These are phyloP conservation scores for Erythrophleum fordii DNA, from an alignment of 306 rosid genomes.

Conservation along the genomic window DNA sequence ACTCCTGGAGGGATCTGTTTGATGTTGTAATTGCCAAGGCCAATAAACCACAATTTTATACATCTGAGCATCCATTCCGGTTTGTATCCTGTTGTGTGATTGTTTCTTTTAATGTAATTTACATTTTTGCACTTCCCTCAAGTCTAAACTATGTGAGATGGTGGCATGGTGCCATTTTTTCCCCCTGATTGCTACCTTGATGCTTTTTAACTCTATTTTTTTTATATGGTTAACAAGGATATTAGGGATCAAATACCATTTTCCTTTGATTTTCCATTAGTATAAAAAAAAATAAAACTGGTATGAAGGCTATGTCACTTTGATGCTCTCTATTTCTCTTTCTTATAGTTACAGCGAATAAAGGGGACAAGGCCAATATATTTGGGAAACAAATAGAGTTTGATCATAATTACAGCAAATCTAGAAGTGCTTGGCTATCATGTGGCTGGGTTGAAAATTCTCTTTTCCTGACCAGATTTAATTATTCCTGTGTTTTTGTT, in stretches of 20 bases:
- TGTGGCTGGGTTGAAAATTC: conserved; percentile 19
- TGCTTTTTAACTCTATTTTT: neutral
- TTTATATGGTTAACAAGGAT: conserved; percentile 8
- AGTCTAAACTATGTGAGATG: conserved; percentile 7
- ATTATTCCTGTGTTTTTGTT: neutral
- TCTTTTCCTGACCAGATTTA: neutral
- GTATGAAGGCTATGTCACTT: conserved; percentile 28
- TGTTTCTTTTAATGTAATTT: neutral
- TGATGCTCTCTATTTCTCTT: conserved; percentile 2
- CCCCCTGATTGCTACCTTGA: conserved; percentile 1
- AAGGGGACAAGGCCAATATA: no score
- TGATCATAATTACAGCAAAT: neutral
- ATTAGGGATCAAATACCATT: conserved; percentile 12
- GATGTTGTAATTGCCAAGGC: conserved; percentile 97
- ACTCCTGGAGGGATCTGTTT: conserved; percentile 88
- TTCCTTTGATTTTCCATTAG: conserved; percentile 2
- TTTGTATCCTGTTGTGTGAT: conserved; percentile 48
- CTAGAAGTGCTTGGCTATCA: conserved; percentile 2
- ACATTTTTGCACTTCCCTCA: conserved; percentile 5
- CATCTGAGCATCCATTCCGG: conserved; percentile 98
- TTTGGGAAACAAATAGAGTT: no score
- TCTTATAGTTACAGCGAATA: no score
- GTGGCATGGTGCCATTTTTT: conserved; percentile 14
- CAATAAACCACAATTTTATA: conserved; percentile 89
- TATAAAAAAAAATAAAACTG: conserved; percentile 9